Conservation (phyloP, 495 filamentous ascomycete genomes). For the Trichoderma virens region DNA sequence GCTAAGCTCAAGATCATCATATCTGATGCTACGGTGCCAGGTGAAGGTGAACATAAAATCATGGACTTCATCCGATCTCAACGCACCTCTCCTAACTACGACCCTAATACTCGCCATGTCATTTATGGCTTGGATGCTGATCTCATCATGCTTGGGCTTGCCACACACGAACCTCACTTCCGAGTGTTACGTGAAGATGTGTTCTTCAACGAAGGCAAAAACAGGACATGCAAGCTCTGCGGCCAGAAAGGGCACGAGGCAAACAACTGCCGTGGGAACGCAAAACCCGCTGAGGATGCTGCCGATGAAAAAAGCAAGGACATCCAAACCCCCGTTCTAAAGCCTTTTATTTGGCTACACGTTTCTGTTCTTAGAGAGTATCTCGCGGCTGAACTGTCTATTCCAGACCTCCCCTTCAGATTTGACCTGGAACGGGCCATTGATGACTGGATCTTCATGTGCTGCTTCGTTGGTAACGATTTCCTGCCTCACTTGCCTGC, state of each 20-base stretch:
- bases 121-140: conserved; percentile 96
- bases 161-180: conserved; percentile 96
- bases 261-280: conserved; percentile 71
- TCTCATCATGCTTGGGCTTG: conserved; percentile 97
- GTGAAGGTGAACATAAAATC: conserved; percentile 98
- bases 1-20: conserved; percentile 96
- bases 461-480: conserved; percentile 99
- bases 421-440: conserved; percentile 90
- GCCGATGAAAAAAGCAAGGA: conserved; percentile 71
- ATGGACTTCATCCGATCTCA: conserved; percentile 98
- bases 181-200: conserved; percentile 96
- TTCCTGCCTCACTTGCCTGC: conserved; percentile 95
- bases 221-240: conserved; percentile 74
- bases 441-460: conserved; percentile 99
- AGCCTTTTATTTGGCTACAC: conserved; percentile 98
- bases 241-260: conserved; percentile 86
- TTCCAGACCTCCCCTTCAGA: conserved; percentile 68
- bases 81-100: conserved; percentile 77
- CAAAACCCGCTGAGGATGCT: conserved; percentile 77
- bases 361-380: conserved; percentile 90
- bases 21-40: conserved; percentile 93
- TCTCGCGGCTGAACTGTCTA: conserved; percentile 76
- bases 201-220: conserved; percentile 79
- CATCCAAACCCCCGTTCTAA: conserved; percentile 37
- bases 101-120: conserved; percentile 94